Base-by-base conservation (phyloP, 2,329 filamentous ascomycete genomes). In the Colletotrichum liriopes region DNA sequence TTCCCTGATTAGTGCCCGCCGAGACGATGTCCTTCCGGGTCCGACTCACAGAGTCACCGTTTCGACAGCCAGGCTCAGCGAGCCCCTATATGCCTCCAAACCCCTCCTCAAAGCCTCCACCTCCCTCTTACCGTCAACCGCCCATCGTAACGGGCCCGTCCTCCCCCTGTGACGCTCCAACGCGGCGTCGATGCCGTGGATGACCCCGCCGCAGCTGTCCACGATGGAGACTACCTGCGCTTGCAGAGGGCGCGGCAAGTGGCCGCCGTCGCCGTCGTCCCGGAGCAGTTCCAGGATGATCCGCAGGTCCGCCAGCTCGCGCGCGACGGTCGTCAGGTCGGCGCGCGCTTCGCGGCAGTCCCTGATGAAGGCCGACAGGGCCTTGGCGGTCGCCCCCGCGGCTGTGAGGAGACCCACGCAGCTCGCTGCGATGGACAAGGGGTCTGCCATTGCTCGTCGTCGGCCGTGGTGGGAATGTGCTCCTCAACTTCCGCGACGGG, bases 391-490 rank as follows among this genome's bases (percentile, higher is more conserved):
- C 35, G 35, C 35, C 11, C 35, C 35, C 35, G 35, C 35, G 35
- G 35, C 35, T 37, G 35, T 14, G 29, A 41, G 49, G 52, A 66
- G n/a, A 9, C 32, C 64, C 0, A 66, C 41, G 29, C 64, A 66
- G 41, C 64, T 51, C 11, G 64, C 41, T 0, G 32, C 56, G 35
- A 67, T 2, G 3, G 64, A 60, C 0, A 67, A 20, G n/a, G 64
- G 54, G 26, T 52, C 64, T 5, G 43, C 43, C 64, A 51, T 60
- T 9, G 20, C 14, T 2, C 5, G 5, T 5, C 29, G n/a, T 37
- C 61, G 45, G 18, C 18, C 41, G 16, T 43, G 41, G 41, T 18
- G 14, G 41, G 16, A 18, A 14, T 4, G 18, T 16, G 2, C 11
- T 14, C 12, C 12, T 16, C 41, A 18, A 43, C 41, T 3, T 43